Evolutionary conservation across 2,329 filamentous ascomycete genomes (phyloP).

Genomic region (Canariomyces notabilis): DNA sequence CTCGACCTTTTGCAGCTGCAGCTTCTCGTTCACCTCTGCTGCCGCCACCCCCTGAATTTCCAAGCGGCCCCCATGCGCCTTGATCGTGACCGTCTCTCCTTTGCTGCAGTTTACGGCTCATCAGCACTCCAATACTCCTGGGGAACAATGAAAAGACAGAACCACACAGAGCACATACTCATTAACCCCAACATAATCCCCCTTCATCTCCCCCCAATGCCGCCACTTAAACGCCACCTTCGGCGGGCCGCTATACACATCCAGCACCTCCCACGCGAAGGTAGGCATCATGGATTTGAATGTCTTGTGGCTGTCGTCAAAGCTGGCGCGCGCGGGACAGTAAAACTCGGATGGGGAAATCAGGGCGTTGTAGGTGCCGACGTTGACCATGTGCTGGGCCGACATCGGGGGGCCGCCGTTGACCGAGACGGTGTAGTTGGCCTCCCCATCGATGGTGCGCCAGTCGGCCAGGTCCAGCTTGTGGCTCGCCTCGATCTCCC

Average conservation of each 20-base stretch:
- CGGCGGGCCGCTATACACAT: constrained; percentile 62
- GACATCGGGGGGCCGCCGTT: constrained; percentile 54
- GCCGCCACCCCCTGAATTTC: constrained; percentile 61
- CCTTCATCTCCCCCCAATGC: constrained; percentile 64
- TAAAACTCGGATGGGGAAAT: constrained; percentile 61
- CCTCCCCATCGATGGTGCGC: constrained; percentile 57
- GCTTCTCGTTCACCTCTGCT: constrained; percentile 55
- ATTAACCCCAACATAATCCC: constrained; percentile 61
- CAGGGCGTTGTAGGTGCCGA: constrained; percentile 66
- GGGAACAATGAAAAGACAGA: constrained; percentile 6
- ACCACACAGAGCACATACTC: constrained; percentile 37
- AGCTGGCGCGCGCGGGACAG: constrained; percentile 55
- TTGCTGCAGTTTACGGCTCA: constrained; percentile 36
- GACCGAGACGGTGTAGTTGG: constrained; percentile 60
- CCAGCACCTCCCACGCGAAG: constrained; percentile 66
- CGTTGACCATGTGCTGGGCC: constrained; percentile 59
- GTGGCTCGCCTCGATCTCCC: constrained; percentile 67
- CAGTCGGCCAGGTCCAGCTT: constrained; percentile 57
- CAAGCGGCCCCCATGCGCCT: constrained; percentile 55
- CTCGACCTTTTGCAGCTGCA: constrained; percentile 54
- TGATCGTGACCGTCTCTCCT: constrained; percentile 57
- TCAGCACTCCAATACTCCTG: background rate
- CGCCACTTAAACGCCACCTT: constrained; percentile 60
- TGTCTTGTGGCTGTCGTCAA: constrained; percentile 60
- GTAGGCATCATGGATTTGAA: constrained; percentile 71